A percentile compares a stretch with the other conserved stretches of the same genome.
Conservation (phyloP, 176 grass and related monocot genomes). For the Hordeum marinum region DNA sequence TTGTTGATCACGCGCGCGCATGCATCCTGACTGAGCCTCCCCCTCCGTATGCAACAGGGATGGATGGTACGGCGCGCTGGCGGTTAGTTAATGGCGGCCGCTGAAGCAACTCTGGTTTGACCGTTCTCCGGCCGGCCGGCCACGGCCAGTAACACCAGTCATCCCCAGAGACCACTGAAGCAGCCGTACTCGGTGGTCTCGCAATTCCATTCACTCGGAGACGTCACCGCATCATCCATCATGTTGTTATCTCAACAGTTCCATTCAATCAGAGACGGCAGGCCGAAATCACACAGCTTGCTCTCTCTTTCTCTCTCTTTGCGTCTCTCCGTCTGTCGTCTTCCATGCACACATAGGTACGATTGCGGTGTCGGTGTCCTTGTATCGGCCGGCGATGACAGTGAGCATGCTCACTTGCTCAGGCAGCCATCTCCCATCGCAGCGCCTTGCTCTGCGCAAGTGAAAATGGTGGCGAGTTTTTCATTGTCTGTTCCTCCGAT, state of each 20-base stretch:
- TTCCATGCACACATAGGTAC: too few species aligned
- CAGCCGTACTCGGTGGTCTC: too few species aligned
- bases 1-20: too few species aligned
- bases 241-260: conserved; percentile 32
- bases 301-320: too few species aligned
- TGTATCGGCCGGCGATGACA: not conserved
- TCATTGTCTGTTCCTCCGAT: too few species aligned
- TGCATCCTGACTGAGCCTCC: too few species aligned
- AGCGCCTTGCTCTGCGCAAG: not conserved
- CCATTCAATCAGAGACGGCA: not conserved
- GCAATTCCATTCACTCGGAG: not conserved
- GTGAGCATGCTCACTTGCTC: not conserved
- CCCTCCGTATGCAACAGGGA: not conserved
- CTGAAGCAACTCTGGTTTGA: not conserved
- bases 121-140: not conserved
- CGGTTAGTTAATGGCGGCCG: too few species aligned
- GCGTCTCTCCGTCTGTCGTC: too few species aligned
- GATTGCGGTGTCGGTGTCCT: conserved; percentile 1
- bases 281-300: not conserved
- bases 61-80: too few species aligned
- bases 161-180: not conserved
- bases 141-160: not conserved
- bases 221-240: conserved; percentile 24
- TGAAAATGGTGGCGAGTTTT: not conserved
- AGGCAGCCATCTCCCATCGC: not conserved